These are phyloP conservation scores for Aspergillus sparsus DNA, from an alignment of 495 filamentous ascomycete genomes.

Conservation along the genomic window DNA sequence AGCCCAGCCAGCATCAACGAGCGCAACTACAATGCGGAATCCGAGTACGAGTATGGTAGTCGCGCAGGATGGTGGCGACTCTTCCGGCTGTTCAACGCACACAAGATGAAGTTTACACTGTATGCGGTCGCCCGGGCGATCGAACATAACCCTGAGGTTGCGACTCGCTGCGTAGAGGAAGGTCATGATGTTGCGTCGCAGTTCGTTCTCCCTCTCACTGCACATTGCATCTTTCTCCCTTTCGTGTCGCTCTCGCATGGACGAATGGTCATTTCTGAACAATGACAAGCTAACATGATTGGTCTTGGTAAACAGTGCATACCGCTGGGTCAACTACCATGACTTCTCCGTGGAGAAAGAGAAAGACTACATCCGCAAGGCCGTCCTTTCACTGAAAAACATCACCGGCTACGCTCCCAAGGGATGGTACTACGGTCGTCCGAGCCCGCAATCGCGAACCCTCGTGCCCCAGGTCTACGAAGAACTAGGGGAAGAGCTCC, in stretches of 20 bases:
- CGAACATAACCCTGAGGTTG: slow-evolving; percentile 8
- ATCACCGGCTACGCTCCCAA: slow-evolving; percentile 11
- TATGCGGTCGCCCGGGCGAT: slow-evolving; percentile 12
- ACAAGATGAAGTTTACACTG: slow-evolving; percentile 8
- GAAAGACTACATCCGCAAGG: slow-evolving; percentile 11
- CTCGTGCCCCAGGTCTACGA: slow-evolving; percentile 8
- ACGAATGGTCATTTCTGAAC: no score
- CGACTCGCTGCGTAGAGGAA: not conserved
- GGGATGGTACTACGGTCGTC: slow-evolving; percentile 13
- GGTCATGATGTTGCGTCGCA: slow-evolving; percentile 12
- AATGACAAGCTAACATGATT: not conserved
- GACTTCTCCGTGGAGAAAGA: slow-evolving; percentile 9
- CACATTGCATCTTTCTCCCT: no score
- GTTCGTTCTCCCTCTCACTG: not conserved
- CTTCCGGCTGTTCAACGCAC: slow-evolving; percentile 5
- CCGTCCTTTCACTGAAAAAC: not conserved
- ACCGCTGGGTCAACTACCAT: slow-evolving; percentile 18
- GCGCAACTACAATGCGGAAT: slow-evolving; percentile 11
- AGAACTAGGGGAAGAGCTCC: slow-evolving; percentile 5
- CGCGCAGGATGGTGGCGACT: slow-evolving; percentile 14
- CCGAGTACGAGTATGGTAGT: slow-evolving; percentile 14
- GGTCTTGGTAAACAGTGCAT: not conserved
- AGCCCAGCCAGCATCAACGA: slow-evolving; percentile 8
- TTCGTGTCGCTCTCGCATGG: no score
- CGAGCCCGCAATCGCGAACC: not conserved